Percentiles rank a stretch among this genome's conserved stretches.
Evolutionary conservation across 2,329 filamentous ascomycete genomes (phyloP).

Genomic region (Chaetomium sp.): DNA sequence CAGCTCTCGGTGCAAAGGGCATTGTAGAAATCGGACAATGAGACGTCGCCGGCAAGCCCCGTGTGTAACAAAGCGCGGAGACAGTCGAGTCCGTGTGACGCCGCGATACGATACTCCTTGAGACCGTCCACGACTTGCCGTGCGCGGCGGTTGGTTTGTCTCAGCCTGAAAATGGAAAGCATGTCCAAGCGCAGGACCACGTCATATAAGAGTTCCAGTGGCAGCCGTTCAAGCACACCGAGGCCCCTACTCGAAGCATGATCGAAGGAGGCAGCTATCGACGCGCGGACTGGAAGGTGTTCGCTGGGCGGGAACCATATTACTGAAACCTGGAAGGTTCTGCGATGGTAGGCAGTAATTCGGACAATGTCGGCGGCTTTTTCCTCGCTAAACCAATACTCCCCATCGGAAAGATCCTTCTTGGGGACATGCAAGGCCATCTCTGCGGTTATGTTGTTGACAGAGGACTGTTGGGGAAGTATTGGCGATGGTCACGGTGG

Average conservation of each 20-base stretch:
- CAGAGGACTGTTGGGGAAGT: too few relatives aligned
- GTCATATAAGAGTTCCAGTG: conserved; percentile 40
- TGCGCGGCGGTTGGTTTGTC: conserved; percentile 36
- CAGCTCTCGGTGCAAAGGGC: conserved; percentile 38
- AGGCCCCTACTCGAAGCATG: conserved; percentile 32
- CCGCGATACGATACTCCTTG: conserved; percentile 35
- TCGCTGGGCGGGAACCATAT: conserved; percentile 40
- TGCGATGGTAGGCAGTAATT: conserved; percentile 37
- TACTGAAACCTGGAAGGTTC: conserved; percentile 36
- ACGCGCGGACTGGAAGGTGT: conserved; percentile 36
- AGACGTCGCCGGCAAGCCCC: conserved; percentile 32
- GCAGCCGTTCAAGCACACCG: conserved; percentile 38
- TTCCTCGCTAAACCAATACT: conserved; percentile 34
- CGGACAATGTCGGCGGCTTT: conserved; percentile 39
- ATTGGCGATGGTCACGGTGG: too few relatives aligned
- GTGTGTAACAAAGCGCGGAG: conserved; percentile 40
- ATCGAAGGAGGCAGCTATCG: conserved; percentile 38
- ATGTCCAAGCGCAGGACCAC: conserved; percentile 39
- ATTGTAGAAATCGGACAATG: conserved; percentile 34
- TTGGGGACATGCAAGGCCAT: too few relatives aligned
- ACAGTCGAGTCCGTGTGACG: conserved; percentile 36
- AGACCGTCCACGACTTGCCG: conserved; percentile 36
- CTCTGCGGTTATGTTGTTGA: too few relatives aligned
- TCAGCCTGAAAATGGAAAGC: conserved; percentile 39
- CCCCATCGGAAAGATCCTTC: conserved; percentile 30